phyloP scores from a whole-genome alignment of 768 basidiomycete species.

The Dentipellis sp. region DNA sequence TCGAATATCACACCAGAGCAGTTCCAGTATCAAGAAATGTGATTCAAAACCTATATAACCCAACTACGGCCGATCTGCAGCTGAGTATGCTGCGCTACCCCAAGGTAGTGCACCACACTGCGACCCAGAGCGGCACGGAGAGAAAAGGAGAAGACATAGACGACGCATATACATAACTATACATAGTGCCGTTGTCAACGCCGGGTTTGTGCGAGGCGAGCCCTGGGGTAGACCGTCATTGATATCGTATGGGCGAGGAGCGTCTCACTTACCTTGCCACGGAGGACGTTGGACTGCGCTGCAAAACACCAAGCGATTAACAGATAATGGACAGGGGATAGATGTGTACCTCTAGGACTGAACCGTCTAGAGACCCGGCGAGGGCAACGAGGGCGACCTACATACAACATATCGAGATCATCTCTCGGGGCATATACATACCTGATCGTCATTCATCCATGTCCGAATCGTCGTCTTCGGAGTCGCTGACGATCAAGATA shows the following conservation, averaged over 20 bases:
- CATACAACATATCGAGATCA: not conserved
- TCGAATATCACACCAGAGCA: too few species aligned
- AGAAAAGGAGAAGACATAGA: not conserved
- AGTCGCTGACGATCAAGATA: constrained; percentile 39
- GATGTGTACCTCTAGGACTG: not conserved
- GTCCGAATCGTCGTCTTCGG: constrained; percentile 27
- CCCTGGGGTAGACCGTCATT: not conserved
- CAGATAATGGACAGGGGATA: not conserved
- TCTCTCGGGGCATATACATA: not conserved
- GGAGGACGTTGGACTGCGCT: not conserved
- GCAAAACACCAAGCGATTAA: not conserved
- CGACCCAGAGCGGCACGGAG: too few species aligned
- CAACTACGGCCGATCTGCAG: too few species aligned
- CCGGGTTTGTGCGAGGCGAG: too few species aligned
- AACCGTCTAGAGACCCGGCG: not conserved
- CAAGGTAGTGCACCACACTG: too few species aligned
- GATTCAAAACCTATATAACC: too few species aligned
- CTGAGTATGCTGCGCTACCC: too few species aligned
- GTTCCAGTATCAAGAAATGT: too few species aligned
- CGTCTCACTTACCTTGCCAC: not conserved
- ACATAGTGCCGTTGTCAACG: not conserved
- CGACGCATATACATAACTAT: not conserved
- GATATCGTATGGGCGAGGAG: not conserved
- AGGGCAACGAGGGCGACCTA: not conserved
- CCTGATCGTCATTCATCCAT: constrained; percentile 1